Evolutionary conservation across 371 early-diverging fungal genomes (phyloP).

Genomic region (Rhizomucor miehei): DNA sequence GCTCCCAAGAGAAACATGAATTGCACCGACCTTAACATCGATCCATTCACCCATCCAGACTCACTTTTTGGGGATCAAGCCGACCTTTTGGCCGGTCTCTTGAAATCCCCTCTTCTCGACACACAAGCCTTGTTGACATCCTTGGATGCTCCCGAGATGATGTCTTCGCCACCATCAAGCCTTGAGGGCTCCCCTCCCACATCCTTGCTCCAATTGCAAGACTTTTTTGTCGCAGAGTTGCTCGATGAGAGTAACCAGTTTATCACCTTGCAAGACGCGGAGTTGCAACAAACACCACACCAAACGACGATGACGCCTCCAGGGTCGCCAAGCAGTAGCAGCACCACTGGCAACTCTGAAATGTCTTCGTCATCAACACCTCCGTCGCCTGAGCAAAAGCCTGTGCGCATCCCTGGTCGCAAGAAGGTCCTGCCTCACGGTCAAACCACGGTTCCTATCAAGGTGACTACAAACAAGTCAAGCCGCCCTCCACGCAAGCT

Average conservation of each 20-base stretch:
- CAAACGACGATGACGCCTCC: too few species aligned
- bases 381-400: constrained; percentile 6
- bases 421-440: constrained; percentile 17
- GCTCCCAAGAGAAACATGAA: constrained; percentile 4
- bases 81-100: constrained; percentile 14
- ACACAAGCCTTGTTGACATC: constrained; percentile 2
- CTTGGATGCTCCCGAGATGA: constrained; percentile 5
- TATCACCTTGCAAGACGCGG: too few species aligned
- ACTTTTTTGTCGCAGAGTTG: constrained; percentile 1
- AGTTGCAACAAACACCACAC: too few species aligned
- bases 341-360: background rate
- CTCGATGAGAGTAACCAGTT: background rate
- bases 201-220: background rate
- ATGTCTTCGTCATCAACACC: background rate
- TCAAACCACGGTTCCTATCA: constrained; percentile 18
- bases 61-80: constrained; percentile 5
- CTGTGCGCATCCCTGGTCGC: background rate
- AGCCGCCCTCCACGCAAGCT: constrained; percentile 52
- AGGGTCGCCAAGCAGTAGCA: constrained; percentile 4
- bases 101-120: constrained; percentile 8
- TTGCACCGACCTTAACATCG: constrained; percentile 8
- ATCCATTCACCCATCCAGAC: constrained; percentile 9
- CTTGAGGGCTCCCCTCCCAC: background rate
- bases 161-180: constrained; percentile 13
- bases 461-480: constrained; percentile 19